Base-by-base conservation (phyloP, 2,329 filamentous ascomycete species). In the Colletotrichum karsti region DNA sequence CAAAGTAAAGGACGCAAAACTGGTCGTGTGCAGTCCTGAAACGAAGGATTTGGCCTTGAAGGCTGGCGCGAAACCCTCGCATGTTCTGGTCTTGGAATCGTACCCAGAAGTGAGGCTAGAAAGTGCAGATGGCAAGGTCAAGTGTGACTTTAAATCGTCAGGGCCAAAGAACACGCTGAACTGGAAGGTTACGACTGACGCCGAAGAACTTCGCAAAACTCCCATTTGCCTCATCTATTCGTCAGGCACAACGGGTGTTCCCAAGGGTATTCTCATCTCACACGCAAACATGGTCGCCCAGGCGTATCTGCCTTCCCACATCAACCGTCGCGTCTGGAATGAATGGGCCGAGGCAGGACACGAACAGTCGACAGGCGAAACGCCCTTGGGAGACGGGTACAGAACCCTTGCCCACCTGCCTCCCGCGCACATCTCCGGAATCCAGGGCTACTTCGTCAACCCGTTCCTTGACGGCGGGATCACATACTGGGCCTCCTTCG, bases 331-430 rank as follows among this genome's bases (percentile, higher is more conserved):
- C 5, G 1, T 30, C 1, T 51, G 46, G 46, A 12, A n/a, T 12
- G 9, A 2, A 0, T 51, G 46, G 46, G n/a, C 26, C 24, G 15
- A 20, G n/a, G 9, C 26, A 0, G 46, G n/a, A 22, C 26, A 35
- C 33, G 15, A 8, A 15, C 33, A 51, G 1, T 1, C 30, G 0
- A 1, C 18, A 5, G 46, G 46, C 46, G 46, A 51, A 24, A 26
- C 1, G 7, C 46, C 46, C 18, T 15, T 51, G 13, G 18, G 6
- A 7, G 8, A 54, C 15, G 54, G 26, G 10, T 57, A 57, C 37
- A 54, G 51, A 22, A 59, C 61, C 15, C 30, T 69, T 30, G 66
- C 61, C 20, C 66, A 69, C 9, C 55, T 66, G 12, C 66, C 66
- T 2, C 42, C 66, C 1, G 55, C 50, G 1, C 61, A 65, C 50